Percentiles rank a stretch among this genome's conserved stretches.
Evolutionary conservation across 768 basidiomycete species (phyloP).

Genomic region (Lanmaoa rubissima): DNA sequence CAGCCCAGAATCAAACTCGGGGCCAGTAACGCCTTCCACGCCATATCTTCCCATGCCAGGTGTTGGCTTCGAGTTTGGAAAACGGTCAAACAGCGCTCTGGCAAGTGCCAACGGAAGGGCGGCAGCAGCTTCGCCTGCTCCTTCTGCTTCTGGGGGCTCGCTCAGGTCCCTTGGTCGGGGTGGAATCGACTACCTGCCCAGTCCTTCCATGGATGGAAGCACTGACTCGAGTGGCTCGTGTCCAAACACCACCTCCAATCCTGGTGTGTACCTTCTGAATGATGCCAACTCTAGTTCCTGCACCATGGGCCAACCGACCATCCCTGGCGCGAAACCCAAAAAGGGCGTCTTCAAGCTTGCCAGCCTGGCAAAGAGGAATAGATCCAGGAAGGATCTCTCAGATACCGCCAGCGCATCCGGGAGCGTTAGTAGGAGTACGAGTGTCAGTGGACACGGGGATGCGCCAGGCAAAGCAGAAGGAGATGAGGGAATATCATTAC

Average conservation of each 20-base stretch:
- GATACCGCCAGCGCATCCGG: slow-evolving; percentile 17
- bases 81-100: neutral
- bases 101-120: slow-evolving; percentile 5
- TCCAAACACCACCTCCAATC: slow-evolving; percentile 3
- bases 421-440: slow-evolving; percentile 10
- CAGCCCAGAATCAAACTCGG: slow-evolving; percentile 15
- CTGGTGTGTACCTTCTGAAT: slow-evolving; percentile 10
- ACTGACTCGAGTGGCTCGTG: slow-evolving; percentile 28
- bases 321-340: slow-evolving; percentile 19
- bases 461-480: slow-evolving; percentile 25
- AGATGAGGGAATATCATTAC: slow-evolving; percentile 63
- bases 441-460: slow-evolving; percentile 12
- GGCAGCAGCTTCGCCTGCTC: slow-evolving; percentile 12
- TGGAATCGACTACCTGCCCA: slow-evolving; percentile 9
- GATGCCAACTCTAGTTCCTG: slow-evolving; percentile 20
- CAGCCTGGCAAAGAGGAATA: slow-evolving; percentile 34
- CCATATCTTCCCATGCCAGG: slow-evolving; percentile 5
- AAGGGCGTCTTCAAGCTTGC: slow-evolving; percentile 38
- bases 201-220: slow-evolving; percentile 23
- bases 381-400: slow-evolving; percentile 29
- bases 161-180: slow-evolving; percentile 14
- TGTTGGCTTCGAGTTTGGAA: slow-evolving; percentile 1
- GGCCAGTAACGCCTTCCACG: slow-evolving; percentile 23
- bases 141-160: slow-evolving; percentile 19
- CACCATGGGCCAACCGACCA: slow-evolving; percentile 4